Evolutionary conservation across 73 alveolate genomes (phyloP).

Genomic region (Paramecium tetraurelia): DNA sequence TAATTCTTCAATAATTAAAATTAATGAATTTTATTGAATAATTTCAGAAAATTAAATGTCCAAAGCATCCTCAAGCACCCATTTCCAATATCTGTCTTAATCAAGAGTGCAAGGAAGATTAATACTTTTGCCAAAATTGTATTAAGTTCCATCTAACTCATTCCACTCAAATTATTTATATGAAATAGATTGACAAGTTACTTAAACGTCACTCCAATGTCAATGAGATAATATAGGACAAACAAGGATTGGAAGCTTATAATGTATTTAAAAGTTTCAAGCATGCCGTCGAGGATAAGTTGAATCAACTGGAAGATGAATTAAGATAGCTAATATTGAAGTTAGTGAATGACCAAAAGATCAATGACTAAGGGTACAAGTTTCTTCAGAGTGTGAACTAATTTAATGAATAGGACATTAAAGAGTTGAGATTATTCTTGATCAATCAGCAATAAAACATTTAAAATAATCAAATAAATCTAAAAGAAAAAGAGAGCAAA

Average conservation of each 20-base stretch:
- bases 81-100: neutral
- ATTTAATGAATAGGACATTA: neutral
- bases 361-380: neutral
- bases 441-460: neutral
- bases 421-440: neutral
- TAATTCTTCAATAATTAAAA: neutral
- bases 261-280: neutral
- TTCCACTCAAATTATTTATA: neutral
- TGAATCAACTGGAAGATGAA: neutral
- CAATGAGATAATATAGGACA: neutral
- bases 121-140: neutral
- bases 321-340: neutral
- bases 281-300: neutral
- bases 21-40: slow-evolving; percentile 6
- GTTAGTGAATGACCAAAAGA: neutral
- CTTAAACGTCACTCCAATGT: neutral
- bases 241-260: neutral
- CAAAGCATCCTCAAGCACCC: neutral
- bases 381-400: neutral
- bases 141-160: slow-evolving; percentile 5
- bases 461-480: neutral
- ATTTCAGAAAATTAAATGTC: neutral
- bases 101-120: neutral
- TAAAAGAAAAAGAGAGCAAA: neutral
- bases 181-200: neutral